These are phyloP conservation scores for Esteya vermicola DNA, from an alignment of 2,329 filamentous ascomycete genomes.

Conservation along the genomic window DNA sequence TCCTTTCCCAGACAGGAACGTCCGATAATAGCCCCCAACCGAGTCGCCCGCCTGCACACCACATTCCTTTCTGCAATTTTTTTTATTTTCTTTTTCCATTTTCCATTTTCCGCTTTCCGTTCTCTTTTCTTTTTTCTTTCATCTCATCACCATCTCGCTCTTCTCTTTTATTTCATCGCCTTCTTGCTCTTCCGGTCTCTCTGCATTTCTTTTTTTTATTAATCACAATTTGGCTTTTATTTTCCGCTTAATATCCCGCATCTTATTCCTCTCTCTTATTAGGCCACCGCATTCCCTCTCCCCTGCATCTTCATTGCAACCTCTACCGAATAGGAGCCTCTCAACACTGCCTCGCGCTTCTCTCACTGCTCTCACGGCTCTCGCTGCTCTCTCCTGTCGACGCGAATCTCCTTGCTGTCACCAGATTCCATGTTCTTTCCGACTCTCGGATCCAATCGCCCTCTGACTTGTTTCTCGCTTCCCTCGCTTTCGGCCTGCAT, in stretches of 20 bases:
- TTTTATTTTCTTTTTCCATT: background rate
- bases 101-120: slow-evolving; percentile 1
- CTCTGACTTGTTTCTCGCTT: too few relatives aligned
- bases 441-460: too few relatives aligned
- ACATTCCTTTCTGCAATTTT: background rate
- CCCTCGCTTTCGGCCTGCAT: too few relatives aligned
- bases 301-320: too few relatives aligned
- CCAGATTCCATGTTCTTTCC: too few relatives aligned
- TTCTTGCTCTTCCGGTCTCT: background rate
- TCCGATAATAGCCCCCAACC: background rate
- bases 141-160: background rate
- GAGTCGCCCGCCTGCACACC: background rate
- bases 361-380: background rate
- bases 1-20: background rate
- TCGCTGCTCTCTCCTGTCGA: background rate
- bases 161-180: background rate
- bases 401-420: too few relatives aligned
- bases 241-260: background rate
- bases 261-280: background rate
- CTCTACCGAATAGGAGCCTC: too few relatives aligned
- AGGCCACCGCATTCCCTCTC: too few relatives aligned
- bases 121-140: background rate
- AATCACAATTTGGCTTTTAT: background rate
- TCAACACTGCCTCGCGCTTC: too few relatives aligned
- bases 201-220: background rate